Evolutionary conservation across 2,329 filamentous ascomycete genomes (phyloP).

Genomic region (Elsinoe arachidis): DNA sequence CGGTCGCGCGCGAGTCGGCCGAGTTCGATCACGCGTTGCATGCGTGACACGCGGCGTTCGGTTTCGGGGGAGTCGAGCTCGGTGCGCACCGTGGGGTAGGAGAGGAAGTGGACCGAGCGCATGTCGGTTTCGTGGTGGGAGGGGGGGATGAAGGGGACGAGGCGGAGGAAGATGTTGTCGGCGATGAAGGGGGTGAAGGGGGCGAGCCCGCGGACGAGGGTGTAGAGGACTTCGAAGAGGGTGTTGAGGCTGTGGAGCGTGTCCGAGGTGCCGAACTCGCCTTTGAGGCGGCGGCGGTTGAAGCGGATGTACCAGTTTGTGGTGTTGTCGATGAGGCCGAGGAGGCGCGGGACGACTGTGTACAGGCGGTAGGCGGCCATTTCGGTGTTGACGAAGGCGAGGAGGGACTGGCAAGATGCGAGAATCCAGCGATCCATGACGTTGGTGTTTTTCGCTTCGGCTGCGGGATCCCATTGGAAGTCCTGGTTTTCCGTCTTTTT

Average conservation of each 20-base stretch:
- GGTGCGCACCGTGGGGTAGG: slow-evolving; percentile 79
- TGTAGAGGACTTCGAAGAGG: slow-evolving; percentile 87
- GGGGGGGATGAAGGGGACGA: slow-evolving; percentile 73
- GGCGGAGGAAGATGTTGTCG: slow-evolving; percentile 82
- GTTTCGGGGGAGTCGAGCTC: slow-evolving; percentile 81
- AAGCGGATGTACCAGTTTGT: slow-evolving; percentile 99
- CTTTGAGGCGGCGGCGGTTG: slow-evolving; percentile 85
- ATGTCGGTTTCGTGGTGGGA: slow-evolving; percentile 58
- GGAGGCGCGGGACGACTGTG: slow-evolving; percentile 77
- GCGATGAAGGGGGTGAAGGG: slow-evolving; percentile 95
- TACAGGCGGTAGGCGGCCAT: slow-evolving; percentile 69
- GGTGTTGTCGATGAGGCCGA: slow-evolving; percentile 71
- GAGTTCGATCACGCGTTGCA: slow-evolving; percentile 89
- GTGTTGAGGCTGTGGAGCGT: slow-evolving; percentile 88
- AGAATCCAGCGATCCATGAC: slow-evolving; percentile 97
- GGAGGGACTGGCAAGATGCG: slow-evolving; percentile 80
- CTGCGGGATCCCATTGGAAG: slow-evolving; percentile 68
- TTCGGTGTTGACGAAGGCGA: slow-evolving; percentile 86
- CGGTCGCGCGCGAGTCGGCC: slow-evolving; percentile 79
- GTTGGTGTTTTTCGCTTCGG: slow-evolving; percentile 70
- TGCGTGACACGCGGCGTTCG: slow-evolving; percentile 76
- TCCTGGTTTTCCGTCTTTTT: slow-evolving; percentile 77
- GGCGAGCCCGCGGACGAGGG: slow-evolving; percentile 75
- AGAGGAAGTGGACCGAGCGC: slow-evolving; percentile 84
- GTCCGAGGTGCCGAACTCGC: slow-evolving; percentile 75